Base-by-base conservation (phyloP, 208 protist genomes). In the Acanthamoeba comandoni region DNA sequence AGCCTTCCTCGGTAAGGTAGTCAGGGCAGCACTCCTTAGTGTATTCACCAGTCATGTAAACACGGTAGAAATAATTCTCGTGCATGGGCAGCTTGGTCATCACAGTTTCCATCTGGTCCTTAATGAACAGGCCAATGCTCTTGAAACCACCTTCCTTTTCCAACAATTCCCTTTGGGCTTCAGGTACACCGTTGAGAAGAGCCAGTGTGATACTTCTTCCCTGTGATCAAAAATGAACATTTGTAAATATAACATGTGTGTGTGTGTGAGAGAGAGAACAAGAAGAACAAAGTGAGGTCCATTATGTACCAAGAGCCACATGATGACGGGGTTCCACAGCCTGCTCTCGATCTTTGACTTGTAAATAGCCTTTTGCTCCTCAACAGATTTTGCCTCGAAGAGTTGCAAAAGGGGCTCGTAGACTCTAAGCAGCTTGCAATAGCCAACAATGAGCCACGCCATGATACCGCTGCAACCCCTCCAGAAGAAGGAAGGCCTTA, bases 11-110 rank as follows among this genome's bases (percentile, higher is more conserved):
- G 49, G 48, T 91, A 15, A 91, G 48, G 85, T 91, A 91, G 65
- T 91, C 65, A 17, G 85, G 85, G 85, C 85, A 91, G 65, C 85
- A 91, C 55, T 77, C 53, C 85, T 91, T 91, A 67, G 85, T 82
- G 85, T 91, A 91, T 39, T 60, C 49, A 43, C 85, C 85, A 35
- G 48, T 91, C 13, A 91, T n/a, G 65, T 91, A 91, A n/a, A 91
- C 85, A 11, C 85, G 85, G 31, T 82, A 91, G 65, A 91, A 91
- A 35, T 91, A 91, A 51, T 91, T 91, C 53, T 91, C 85, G 49
- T 80, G 26, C 43, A 91, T 91, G 70, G 85, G 85, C 55, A 88
- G 57, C 55, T 70, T 48, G 52, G 57, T 88, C 79, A 88, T 88
- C 39, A 88, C 55, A 24, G 79, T 69, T 48, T 88, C 57, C 79